Evolutionary conservation across 805 yeast genomes (phyloP).

Genomic region (Hemisphaericaspora nanyangensis): DNA sequence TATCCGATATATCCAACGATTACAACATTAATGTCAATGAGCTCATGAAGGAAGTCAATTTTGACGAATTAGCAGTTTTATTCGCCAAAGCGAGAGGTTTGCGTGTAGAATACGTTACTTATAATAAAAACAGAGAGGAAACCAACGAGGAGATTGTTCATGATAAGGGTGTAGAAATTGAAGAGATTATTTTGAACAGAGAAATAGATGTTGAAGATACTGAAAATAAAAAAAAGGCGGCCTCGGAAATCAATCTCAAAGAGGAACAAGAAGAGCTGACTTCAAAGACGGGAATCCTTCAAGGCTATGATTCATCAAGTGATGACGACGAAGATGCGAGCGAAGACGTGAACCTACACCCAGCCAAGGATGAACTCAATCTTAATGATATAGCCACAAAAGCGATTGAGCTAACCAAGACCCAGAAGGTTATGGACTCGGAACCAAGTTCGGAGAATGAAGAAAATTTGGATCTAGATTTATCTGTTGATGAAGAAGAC

Average conservation of each 20-base stretch:
- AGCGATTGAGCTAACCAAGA: conserved; percentile 4
- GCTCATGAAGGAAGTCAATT: conserved; percentile 21
- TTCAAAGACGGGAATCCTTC: conserved; percentile 6
- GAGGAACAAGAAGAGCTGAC: conserved; percentile 1
- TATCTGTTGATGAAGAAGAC: conserved; percentile 11
- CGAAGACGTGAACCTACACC: conserved; percentile 12
- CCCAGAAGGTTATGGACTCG: not conserved
- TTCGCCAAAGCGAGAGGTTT: conserved; percentile 25
- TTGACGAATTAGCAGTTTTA: conserved; percentile 25
- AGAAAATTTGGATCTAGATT: conserved; percentile 12
- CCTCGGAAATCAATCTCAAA: not conserved
- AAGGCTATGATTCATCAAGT: conserved; percentile 21
- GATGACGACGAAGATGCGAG: conserved; percentile 19
- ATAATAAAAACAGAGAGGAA: conserved; percentile 1
- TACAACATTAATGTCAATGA: conserved; percentile 18
- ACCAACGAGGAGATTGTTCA: conserved; percentile 6
- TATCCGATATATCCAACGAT: conserved; percentile 18
- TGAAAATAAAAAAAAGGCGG: conserved; percentile 11
- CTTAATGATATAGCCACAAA: not conserved
- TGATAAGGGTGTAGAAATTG: too few relatives aligned
- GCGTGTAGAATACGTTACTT: not conserved
- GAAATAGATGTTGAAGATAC: conserved; percentile 8
- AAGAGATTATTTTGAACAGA: conserved; percentile 5
- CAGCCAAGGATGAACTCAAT: conserved; percentile 4
- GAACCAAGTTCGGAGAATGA: not conserved